These are phyloP conservation scores for Arthroderma sp. DNA, from an alignment of 2,329 filamentous ascomycete genomes.

Conservation along the genomic window DNA sequence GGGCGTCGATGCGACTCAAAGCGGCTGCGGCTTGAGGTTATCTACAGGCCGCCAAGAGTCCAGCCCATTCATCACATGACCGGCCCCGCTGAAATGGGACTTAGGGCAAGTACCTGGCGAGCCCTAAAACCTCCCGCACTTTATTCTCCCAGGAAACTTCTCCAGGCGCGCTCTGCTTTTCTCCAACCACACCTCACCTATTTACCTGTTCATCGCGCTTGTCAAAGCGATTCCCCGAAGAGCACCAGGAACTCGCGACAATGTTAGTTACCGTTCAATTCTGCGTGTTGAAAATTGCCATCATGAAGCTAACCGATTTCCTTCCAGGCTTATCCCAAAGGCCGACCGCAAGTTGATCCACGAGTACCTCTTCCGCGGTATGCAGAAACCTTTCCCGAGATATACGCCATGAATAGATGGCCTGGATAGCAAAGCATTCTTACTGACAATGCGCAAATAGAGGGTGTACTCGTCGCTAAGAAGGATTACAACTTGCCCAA, in stretches of 20 bases:
- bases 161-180: neutral
- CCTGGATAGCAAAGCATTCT: no score
- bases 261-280: conserved; percentile 25
- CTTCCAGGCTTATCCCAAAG: conserved; percentile 89
- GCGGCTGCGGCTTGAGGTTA: no score
- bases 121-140: conserved; percentile 8
- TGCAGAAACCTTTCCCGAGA: conserved; percentile 14
- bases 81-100: neutral
- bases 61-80: neutral
- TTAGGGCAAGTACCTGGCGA: conserved; percentile 10
- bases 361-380: conserved; percentile 97
- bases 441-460: conserved; percentile 20
- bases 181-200: neutral
- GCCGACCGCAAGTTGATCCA: conserved; percentile 99
- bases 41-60: no score
- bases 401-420: no score
- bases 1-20: no score
- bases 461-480: conserved; percentile 86
- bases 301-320: neutral
- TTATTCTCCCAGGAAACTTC: neutral
- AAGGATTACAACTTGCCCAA: conserved; percentile 98
- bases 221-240: conserved; percentile 41
- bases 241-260: conserved; percentile 41
- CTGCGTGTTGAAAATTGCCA: conserved; percentile 4
- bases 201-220: conserved; percentile 22